Evolutionary conservation across 306 rosid genomes (phyloP), one percentile per base, ranked within the genome.

Genomic region (Cajanus cajan): DNA sequence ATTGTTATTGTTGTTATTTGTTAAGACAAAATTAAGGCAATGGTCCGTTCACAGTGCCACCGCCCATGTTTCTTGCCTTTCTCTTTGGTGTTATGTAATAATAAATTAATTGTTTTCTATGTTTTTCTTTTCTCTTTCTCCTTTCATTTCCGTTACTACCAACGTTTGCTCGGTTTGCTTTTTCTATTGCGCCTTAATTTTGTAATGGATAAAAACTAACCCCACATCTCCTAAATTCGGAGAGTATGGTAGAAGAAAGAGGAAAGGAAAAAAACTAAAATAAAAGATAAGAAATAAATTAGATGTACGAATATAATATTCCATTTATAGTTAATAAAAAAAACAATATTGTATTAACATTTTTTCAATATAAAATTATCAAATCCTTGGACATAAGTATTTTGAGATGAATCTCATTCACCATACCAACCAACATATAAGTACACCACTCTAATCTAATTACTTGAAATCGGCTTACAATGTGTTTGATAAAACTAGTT

Each of bases 1-100:
- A 0, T 66, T 66, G 12, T 64, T 76, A 28, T 51, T 11, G 8
- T 66, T 50, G 40, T 76, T 75, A 39, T 31, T 66, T 77, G 68
- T 52, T 12, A 54, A 15, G 59, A 78, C 68, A 55, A 77, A 40
- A 57, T 43, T 59, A 59, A 74, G 79, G 61, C 87, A 85, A 84
- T 81, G 82, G 82, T 82, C 89, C 88, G 90, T 80, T 86, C 80
- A 47, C 78, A 66, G 61, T 77, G 87, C 76, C 90, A 83, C 88
- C 96, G 74, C 78, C 86, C 81, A 39, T 77, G 44, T 78, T 40
- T 25, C 45, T n/a, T 37, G 0, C 66, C 58, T 69, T 54, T 19
- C 5, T 34, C 39, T 22, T 52, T 64, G 80, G 37, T 22, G 8
- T 43, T 13, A 5, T 71, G 47, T 70, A 19, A 39, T 1, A 28